Base-by-base conservation (phyloP, 139 green algal species). In the Astrephomene gubernaculifera region DNA sequence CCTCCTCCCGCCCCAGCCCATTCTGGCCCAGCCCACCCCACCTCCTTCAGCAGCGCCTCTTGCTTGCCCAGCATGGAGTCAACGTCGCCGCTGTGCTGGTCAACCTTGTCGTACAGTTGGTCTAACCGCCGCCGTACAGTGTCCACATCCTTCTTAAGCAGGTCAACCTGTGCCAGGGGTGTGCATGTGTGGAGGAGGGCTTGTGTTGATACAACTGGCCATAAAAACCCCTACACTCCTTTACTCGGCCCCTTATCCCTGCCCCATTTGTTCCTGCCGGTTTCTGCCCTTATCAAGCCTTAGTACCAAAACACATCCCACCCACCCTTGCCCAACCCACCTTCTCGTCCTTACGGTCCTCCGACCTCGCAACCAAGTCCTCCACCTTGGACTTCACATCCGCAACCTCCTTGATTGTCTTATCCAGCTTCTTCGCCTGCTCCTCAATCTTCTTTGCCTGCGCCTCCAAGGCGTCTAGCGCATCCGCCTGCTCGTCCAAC, bases 401-500 rank as follows among this genome's bases (percentile, higher is more conserved):
- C 14, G 25, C 71, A 6, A 63, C 19, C 73, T 69, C 12, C 29
- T 44, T 60, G 54, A 21, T 44, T 12, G 38, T 54, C 54, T 82
- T 57, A 4, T 82, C 74, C 54, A 82, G 38, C 53, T 38, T 6
- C 35, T 33, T 41, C 52, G 35, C 53, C 35, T n/a, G 52, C 19
- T 54, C 49, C 38, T 67, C 12, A 19, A 69, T 5, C 38, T 38
- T 6, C 35, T 33, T 41, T 33, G 35, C 53, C 35, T n/a, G 52
- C 19, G 39, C 49, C 38, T 67, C 12, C 31, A 69, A 5, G 27
- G 29, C 76, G 38, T 83, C 76, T 60, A 83, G 43, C 41, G 31
- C 76, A 12, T 72, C n/a, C 4, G 39, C 76, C 57, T 72, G 76
- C 76, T 72, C 60, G 29, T 83, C 76, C 76, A 83, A 14, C 31